Base-by-base conservation (phyloP, 2,329 filamentous ascomycete species). In the Penicillium sp. region DNA sequence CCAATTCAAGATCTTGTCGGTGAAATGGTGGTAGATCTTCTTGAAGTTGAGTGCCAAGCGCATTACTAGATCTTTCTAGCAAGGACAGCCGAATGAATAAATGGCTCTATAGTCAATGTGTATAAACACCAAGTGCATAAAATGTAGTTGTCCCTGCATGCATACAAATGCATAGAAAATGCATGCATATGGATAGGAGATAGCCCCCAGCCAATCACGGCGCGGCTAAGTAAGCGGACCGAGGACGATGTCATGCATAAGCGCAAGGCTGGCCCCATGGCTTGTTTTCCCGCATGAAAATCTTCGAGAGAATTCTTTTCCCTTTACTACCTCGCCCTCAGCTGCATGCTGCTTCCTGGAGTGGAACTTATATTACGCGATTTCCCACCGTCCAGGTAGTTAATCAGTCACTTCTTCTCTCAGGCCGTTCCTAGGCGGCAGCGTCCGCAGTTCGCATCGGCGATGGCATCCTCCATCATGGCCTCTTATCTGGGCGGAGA, bases 11-110 rank as follows among this genome's bases (percentile, higher is more conserved):
- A 69, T 33, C 59, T 63, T 8, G 57, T 73, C 54, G 72, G 73
- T 14, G 66, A 71, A 7, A 65, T 75, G 59, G 66, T 69, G 38
- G 63, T 70, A 18, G 66, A 64, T 50, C 63, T 76, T 61, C 63
- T 76, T 20, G 65, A 69, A 35, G 68, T 71, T 47, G 73, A 76
- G 60, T 60, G 74, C 28, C 63, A 66, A 45, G 64, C 71, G 58
- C 64, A 71, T 11, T 54, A 55, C 11, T 52, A 23, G 40, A 7
- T 28, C n/a, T 24, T 11, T 50, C 23, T 30, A 45, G 20, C 40
- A 26, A 30, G n/a, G 16, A 23, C n/a, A n/a, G n/a, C n/a, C n/a
- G n/a, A n/a, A n/a, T n/a, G n/a, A n/a, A n/a, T n/a, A 30, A 35
- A 33, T 33, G 9, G n/a, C n/a, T n/a, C n/a, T n/a, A n/a, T n/a